Evolutionary conservation across 192 early-diverging fungal species (phyloP).

Genomic region (Thamnidium elegans): DNA sequence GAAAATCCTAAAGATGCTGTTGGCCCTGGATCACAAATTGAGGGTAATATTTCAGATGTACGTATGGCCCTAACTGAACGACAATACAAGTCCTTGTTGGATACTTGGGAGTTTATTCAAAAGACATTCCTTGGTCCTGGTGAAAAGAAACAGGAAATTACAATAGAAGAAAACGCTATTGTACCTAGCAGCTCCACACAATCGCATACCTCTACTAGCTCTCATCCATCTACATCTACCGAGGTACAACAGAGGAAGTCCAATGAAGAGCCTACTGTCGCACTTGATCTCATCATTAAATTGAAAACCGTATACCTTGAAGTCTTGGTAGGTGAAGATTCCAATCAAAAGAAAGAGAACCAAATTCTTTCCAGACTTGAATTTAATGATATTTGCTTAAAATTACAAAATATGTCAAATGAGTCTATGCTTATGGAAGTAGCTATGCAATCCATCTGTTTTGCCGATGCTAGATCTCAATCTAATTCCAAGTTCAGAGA

Average conservation of each 20-base stretch:
- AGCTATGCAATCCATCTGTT: slow-evolving; percentile 54
- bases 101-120: slow-evolving; percentile 11
- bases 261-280: background rate
- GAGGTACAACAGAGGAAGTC: background rate
- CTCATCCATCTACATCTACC: background rate
- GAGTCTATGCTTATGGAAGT: slow-evolving; percentile 59
- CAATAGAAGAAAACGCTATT: background rate
- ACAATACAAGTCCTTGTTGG: slow-evolving; percentile 17
- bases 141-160: background rate
- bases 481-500: slow-evolving; percentile 66
- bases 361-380: slow-evolving; percentile 22
- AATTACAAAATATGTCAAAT: slow-evolving; percentile 47
- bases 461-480: slow-evolving; percentile 63
- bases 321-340: slow-evolving; percentile 50
- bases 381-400: slow-evolving; percentile 33
- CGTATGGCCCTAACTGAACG: slow-evolving; percentile 18
- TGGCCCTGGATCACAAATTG: slow-evolving; percentile 20
- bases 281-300: slow-evolving; percentile 51
- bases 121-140: slow-evolving; percentile 3
- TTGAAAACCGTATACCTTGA: slow-evolving; percentile 66
- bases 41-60: slow-evolving; percentile 25
- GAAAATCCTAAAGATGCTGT: slow-evolving; percentile 31
- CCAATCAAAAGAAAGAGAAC: background rate
- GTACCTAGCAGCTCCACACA: background rate
- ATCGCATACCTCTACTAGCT: background rate